A percentile compares a stretch with the other conserved stretches of the same genome.
These are phyloP conservation scores for Epichloe uncinata DNA, from an alignment of 2,329 filamentous ascomycete genomes.

Conservation along the genomic window DNA sequence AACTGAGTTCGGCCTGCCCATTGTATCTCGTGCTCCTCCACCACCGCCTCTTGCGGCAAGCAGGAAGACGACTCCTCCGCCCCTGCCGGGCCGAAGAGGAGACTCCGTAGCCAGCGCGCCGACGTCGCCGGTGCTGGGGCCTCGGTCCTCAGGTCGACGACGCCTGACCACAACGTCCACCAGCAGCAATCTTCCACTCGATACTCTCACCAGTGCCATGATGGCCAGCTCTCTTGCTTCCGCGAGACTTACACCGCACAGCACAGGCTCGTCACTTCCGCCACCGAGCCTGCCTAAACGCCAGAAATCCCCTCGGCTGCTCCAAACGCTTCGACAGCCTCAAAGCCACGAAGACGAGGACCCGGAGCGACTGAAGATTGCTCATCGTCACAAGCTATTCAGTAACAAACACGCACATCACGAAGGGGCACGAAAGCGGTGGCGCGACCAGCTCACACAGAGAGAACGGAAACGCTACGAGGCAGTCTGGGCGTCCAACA, in stretches of 20 bases:
- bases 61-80: slow-evolving; percentile 4
- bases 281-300: slow-evolving; percentile 25
- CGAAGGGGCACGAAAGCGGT: slow-evolving; percentile 61
- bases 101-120: slow-evolving; percentile 15
- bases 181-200: slow-evolving; percentile 35
- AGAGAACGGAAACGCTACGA: slow-evolving; percentile 70
- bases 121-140: slow-evolving; percentile 22
- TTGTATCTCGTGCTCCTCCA: neutral
- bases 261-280: slow-evolving; percentile 22
- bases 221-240: slow-evolving; percentile 62
- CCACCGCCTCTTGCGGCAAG: slow-evolving; percentile 2
- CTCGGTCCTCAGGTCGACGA: slow-evolving; percentile 16
- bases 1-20: slow-evolving; percentile 7
- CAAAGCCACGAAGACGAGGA: slow-evolving; percentile 39
- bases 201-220: slow-evolving; percentile 60
- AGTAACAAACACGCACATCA: slow-evolving; percentile 56
- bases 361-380: slow-evolving; percentile 32
- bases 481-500: slow-evolving; percentile 73
- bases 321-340: slow-evolving; percentile 51
- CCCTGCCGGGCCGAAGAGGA: slow-evolving; percentile 6
- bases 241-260: slow-evolving; percentile 34
- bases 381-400: slow-evolving; percentile 38
- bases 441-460: slow-evolving; percentile 61
- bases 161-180: slow-evolving; percentile 16
- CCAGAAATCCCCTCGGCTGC: slow-evolving; percentile 40